These are phyloP conservation scores for Arthrinium phaeospermum DNA, from an alignment of 2,329 filamentous ascomycete genomes.

Conservation along the genomic window DNA sequence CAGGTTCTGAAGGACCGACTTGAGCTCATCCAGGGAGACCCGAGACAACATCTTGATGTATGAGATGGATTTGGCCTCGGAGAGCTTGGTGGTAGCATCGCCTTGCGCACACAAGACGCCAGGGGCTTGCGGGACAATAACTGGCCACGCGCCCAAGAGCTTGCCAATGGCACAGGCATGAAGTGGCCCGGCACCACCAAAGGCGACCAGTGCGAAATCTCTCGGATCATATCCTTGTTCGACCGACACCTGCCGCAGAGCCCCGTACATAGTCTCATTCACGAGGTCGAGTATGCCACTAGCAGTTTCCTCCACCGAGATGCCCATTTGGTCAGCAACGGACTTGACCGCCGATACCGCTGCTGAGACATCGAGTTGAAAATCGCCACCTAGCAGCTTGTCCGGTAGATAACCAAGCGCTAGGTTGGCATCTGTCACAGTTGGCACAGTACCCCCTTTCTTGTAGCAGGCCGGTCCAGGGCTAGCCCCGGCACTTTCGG, in stretches of 20 bases:
- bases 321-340: constrained; percentile 52
- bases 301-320: constrained; percentile 47
- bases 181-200: constrained; percentile 57
- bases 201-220: constrained; percentile 56
- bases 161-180: constrained; percentile 56
- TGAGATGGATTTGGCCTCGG: constrained; percentile 51
- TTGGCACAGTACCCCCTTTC: constrained; percentile 51
- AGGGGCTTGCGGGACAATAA: constrained; percentile 57
- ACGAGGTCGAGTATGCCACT: constrained; percentile 55
- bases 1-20: constrained; percentile 39
- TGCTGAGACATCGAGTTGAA: constrained; percentile 48
- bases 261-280: constrained; percentile 58
- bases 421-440: constrained; percentile 56
- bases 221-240: constrained; percentile 57
- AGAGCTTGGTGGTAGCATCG: constrained; percentile 55
- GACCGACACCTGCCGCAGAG: constrained; percentile 54
- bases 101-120: constrained; percentile 56
- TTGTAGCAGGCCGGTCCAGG: constrained; percentile 57
- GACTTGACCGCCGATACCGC: constrained; percentile 47
- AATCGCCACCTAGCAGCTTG: constrained; percentile 51
- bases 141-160: constrained; percentile 55
- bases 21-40: constrained; percentile 41
- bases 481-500: constrained; percentile 53
- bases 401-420: constrained; percentile 53
- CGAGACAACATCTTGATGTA: constrained; percentile 49